These are phyloP conservation scores for Cryptosporidium parvum DNA, from an alignment of 169 alveolate species.

Conservation along the genomic window DNA sequence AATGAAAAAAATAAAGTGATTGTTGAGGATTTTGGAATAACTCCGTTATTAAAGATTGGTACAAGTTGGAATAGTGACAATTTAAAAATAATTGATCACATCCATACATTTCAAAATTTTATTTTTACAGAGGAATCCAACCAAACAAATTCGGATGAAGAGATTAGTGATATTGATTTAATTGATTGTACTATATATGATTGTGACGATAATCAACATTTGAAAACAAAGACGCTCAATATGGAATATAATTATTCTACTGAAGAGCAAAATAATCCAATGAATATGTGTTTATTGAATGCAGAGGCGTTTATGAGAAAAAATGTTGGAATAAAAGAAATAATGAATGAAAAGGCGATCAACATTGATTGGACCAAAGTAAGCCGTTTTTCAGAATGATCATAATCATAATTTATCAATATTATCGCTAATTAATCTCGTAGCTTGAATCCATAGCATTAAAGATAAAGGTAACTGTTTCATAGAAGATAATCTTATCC, in stretches of 20 bases:
- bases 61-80: slow-evolving; percentile 47
- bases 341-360: slow-evolving; percentile 31
- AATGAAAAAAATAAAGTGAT: slow-evolving; percentile 2
- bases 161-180: not conserved
- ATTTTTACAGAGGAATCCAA: not conserved
- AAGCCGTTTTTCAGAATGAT: slow-evolving; percentile 2
- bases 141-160: not conserved
- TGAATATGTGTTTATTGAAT: slow-evolving; percentile 16
- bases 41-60: slow-evolving; percentile 48
- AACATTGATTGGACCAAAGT: slow-evolving; percentile 57
- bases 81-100: not conserved
- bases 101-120: not conserved
- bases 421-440: not conserved
- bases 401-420: not conserved
- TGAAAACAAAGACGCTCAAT: slow-evolving; percentile 1
- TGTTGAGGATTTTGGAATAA: slow-evolving; percentile 34
- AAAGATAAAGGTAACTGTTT: not conserved
- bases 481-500: slow-evolving; percentile 6
- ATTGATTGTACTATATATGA: not conserved
- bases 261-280: not conserved
- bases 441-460: not conserved
- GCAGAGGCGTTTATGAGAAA: slow-evolving; percentile 59
- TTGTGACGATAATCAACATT: not conserved
- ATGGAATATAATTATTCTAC: slow-evolving; percentile 6
- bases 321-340: slow-evolving; percentile 41